Base-by-base conservation (phyloP, 2,329 filamentous ascomycete genomes). In the Alternaria ethzedia region DNA sequence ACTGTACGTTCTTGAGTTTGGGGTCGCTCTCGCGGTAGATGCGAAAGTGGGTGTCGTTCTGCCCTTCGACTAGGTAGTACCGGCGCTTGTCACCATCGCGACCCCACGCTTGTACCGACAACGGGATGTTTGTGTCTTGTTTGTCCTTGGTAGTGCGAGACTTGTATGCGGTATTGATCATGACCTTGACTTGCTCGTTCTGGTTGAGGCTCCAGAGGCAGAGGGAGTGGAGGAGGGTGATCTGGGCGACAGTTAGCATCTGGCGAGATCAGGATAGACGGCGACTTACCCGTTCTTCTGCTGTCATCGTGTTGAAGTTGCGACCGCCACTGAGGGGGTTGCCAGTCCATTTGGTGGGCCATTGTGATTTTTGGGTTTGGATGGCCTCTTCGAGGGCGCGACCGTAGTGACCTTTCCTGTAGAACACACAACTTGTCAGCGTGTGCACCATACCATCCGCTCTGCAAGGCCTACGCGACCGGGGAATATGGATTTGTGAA, bases 331-430 rank as follows among this genome's bases (percentile, higher is more conserved):
- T 89, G 55, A 99, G 83, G 30, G 95, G 96, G 75, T 91, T 99
- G 78, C 91, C 89, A 55, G 89, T 89, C 96, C 96, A 99, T 74
- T 88, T 86, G 66, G 85, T 86, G 8, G 94, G 90, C 96, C 96
- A 99, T 86, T 99, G 94, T 54, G 86, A 87, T 79, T 91, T 92
- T 82, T 98, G 91, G 13, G 91, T 88, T 66, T 91, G 88, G 61
- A 99, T 88, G 43, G 95, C 94, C 82, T 99, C 96, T 80, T 99
- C 96, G 52, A 99, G 85, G 25, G 96, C 96, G 75, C 96, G 90
- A 73, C 91, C 90, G 80, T 97, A 97, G 80, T 99, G 96, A 55
- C 93, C 94, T 72, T 92, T 89, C 81, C 96, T 99, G 74, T 71
- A 67, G 46, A 65, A 58, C 59, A 49, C 55, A 71, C 61, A 17